Evolutionary conservation across 202 grass and related monocot genomes (phyloP).

Genomic region (Saccharum hybrid): DNA sequence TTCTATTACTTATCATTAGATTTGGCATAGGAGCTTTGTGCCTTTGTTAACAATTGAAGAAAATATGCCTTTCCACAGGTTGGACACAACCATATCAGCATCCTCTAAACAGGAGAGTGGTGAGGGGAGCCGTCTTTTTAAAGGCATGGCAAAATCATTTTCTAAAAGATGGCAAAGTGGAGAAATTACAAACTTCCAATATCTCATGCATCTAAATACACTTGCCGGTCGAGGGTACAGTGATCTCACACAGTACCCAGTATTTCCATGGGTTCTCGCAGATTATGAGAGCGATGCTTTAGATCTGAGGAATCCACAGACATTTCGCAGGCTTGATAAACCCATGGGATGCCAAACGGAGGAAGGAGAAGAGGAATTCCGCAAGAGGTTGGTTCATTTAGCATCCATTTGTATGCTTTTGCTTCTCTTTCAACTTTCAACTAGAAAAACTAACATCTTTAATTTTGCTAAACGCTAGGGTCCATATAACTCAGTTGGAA

Average conservation of each 20-base stretch:
- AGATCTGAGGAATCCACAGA: constrained; percentile 76
- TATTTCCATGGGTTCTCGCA: constrained; percentile 99
- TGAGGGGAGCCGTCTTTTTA: constrained; percentile 94
- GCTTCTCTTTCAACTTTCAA: constrained; percentile 14
- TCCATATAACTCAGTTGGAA: constrained; percentile 30
- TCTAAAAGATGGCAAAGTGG: constrained; percentile 99
- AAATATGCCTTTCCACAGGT: constrained; percentile 60
- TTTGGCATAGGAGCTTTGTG: constrained; percentile 19
- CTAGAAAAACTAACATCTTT: constrained; percentile 14
- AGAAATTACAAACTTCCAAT: constrained; percentile 99
- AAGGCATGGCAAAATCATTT: constrained; percentile 86
- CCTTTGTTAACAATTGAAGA: constrained; percentile 27
- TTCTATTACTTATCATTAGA: constrained; percentile 37
- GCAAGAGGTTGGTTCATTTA: constrained; percentile 78
- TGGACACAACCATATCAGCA: constrained; percentile 96
- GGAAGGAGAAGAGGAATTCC: constrained; percentile 90
- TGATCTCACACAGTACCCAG: constrained; percentile 98
- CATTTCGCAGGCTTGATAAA: constrained; percentile 96
- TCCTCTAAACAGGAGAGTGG: constrained; percentile 87
- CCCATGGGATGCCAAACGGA: constrained; percentile 98
- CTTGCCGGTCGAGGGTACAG: constrained; percentile 97
- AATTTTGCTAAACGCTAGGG: constrained; percentile 7
- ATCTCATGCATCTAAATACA: constrained; percentile 99
- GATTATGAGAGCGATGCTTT: constrained; percentile 91
- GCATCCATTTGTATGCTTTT: constrained; percentile 33